Conservation (phyloP, 805 yeast genomes). For the Lipomyces chichibuensis region DNA sequence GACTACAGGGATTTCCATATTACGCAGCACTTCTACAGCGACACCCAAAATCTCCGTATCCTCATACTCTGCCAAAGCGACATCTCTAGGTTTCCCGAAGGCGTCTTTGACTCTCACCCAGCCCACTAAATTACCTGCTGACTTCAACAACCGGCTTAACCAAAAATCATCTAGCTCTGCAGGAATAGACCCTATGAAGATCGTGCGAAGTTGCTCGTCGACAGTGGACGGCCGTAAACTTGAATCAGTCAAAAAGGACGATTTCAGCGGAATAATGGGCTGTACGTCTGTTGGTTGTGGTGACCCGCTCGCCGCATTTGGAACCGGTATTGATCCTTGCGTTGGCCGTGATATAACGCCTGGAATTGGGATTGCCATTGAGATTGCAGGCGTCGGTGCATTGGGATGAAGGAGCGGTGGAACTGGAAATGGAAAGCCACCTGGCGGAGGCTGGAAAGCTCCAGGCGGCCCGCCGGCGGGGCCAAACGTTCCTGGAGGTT, state of each 20-base stretch:
- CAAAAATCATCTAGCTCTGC: constrained; percentile 35
- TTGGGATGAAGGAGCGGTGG: background rate
- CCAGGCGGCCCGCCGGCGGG: constrained; percentile 11
- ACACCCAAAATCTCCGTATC: constrained; percentile 15
- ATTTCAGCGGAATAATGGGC: background rate
- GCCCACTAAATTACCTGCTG: constrained; percentile 19
- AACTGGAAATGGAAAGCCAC: constrained; percentile 17
- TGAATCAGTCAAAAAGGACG: constrained; percentile 19
- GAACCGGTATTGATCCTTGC: constrained; percentile 1
- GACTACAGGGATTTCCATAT: constrained; percentile 20
- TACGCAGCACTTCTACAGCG: constrained; percentile 19
- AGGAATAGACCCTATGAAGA: constrained; percentile 29
- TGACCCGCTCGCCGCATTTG: constrained; percentile 4
- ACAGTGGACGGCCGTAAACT: constrained; percentile 26
- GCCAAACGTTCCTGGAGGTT: constrained; percentile 13
- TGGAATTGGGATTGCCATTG: background rate
- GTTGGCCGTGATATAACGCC: background rate
- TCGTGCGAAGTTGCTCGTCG: constrained; percentile 27
- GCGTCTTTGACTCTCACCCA: constrained; percentile 31
- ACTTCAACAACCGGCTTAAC: constrained; percentile 26
- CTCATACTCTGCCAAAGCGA: constrained; percentile 35
- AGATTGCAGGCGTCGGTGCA: background rate
- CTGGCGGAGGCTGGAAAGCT: constrained; percentile 15
- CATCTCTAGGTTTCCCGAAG: constrained; percentile 19
- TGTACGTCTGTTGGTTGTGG: background rate